Conservation (phyloP, 2,329 filamentous ascomycete species). For the Monilinia vaccinii-corymbosi region DNA sequence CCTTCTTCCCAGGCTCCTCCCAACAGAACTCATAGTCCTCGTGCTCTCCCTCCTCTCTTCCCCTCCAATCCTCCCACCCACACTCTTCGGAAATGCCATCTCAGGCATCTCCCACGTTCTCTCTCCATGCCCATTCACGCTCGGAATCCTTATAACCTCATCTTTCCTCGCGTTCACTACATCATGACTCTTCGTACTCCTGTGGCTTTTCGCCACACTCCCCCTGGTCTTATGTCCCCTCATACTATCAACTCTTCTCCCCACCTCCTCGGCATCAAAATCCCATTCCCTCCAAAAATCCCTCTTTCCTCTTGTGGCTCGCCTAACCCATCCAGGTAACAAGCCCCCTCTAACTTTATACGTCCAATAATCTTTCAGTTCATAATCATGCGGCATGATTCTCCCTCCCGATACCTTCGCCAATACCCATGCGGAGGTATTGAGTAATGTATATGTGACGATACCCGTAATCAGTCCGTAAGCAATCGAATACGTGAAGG, state of each 20-base stretch:
- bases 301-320: conserved; percentile 30
- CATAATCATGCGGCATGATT: conserved; percentile 65
- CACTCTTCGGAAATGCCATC: conserved; percentile 9
- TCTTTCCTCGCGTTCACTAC: neutral
- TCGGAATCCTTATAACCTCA: neutral
- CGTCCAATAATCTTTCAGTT: conserved; percentile 72
- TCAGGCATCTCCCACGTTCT: conserved; percentile 16
- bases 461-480: conserved; percentile 78
- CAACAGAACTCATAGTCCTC: conserved; percentile 2
- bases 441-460: conserved; percentile 66
- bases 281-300: conserved; percentile 24
- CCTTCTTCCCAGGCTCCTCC: conserved; percentile 3
- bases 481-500: conserved; percentile 82
- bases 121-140: conserved; percentile 8
- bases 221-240: conserved; percentile 11
- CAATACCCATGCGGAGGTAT: conserved; percentile 60
- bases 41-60: conserved; percentile 1
- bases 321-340: conserved; percentile 62
- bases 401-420: conserved; percentile 58
- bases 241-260: neutral
- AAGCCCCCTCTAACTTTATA: conserved; percentile 68
- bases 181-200: conserved; percentile 8
- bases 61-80: neutral
- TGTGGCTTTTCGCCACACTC: conserved; percentile 8
- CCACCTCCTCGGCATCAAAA: conserved; percentile 18